phyloP scores from a whole-genome alignment of 768 basidiomycete species.

The Leucocoprinus birnbaumii region DNA sequence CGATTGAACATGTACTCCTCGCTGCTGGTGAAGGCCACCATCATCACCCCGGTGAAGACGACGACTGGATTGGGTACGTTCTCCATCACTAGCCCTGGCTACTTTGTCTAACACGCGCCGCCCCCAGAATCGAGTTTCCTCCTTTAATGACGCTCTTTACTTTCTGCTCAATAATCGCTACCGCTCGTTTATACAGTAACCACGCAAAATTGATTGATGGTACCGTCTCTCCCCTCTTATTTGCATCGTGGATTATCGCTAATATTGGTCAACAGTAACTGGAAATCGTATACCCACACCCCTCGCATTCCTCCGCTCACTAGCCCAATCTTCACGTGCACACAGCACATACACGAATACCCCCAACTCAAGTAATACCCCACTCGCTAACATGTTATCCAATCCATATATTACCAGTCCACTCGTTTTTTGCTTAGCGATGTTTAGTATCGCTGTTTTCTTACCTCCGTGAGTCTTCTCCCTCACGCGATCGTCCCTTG shows the following conservation, averaged over 20 bases:
- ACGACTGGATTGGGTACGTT: constrained; percentile 38
- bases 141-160: constrained; percentile 51
- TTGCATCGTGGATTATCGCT: background rate
- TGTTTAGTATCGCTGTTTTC: constrained; percentile 50
- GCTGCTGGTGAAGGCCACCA: constrained; percentile 66
- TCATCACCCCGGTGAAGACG: constrained; percentile 54
- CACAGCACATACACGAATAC: constrained; percentile 17
- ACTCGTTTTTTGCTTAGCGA: constrained; percentile 49
- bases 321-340: constrained; percentile 32
- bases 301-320: constrained; percentile 41
- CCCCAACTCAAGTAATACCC: constrained; percentile 13
- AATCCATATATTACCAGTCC: constrained; percentile 79
- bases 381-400: constrained; percentile 41
- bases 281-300: constrained; percentile 61
- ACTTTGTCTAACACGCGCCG: background rate
- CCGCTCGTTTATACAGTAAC: constrained; percentile 57
- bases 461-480: constrained; percentile 52
- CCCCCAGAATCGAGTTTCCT: constrained; percentile 66
- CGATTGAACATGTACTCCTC: constrained; percentile 87
- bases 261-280: constrained; percentile 38
- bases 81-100: no score
- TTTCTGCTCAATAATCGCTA: constrained; percentile 53
- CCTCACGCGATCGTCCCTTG: background rate
- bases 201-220: constrained; percentile 64
- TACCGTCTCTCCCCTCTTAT: constrained; percentile 19